Conservation (phyloP, 345 rosid genomes). For the Acer saccharum region DNA sequence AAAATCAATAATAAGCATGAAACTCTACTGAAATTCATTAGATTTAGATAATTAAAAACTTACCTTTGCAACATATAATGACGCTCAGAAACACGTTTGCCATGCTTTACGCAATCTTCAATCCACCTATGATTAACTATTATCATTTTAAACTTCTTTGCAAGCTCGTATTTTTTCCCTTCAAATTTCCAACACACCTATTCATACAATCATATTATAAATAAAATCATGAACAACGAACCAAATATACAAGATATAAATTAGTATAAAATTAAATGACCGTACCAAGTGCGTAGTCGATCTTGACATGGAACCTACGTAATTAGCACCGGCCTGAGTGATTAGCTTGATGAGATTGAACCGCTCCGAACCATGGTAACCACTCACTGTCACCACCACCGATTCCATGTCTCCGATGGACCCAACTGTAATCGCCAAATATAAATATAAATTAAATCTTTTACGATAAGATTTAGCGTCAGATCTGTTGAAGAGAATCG, state of each 20-base stretch:
- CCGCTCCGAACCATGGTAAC: conserved; percentile 78
- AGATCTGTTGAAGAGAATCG: conserved; percentile 2
- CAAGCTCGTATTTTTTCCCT: conserved; percentile 69
- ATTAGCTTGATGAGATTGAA: conserved; percentile 86
- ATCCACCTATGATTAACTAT: conserved; percentile 87
- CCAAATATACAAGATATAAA: neutral
- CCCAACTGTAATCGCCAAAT: conserved; percentile 4
- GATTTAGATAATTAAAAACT: no score
- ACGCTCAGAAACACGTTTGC: conserved; percentile 58
- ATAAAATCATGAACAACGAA: neutral
- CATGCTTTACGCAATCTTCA: conserved; percentile 70
- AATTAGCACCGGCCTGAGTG: conserved; percentile 68
- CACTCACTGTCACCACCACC: conserved; percentile 90
- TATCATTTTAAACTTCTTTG: conserved; percentile 51
- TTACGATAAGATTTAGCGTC: neutral
- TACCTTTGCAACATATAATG: conserved; percentile 71
- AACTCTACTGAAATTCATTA: neutral
- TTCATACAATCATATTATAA: neutral
- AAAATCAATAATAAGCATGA: neutral
- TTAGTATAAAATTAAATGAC: neutral
- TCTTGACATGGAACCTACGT: conserved; percentile 70
- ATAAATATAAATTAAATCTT: no score
- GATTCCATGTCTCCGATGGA: conserved; percentile 65
- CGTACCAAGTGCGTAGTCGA: conserved; percentile 83
- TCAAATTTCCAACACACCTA: conserved; percentile 88